Base-by-base conservation (phyloP, 345 rosid species). In the Gossypium australe region DNA sequence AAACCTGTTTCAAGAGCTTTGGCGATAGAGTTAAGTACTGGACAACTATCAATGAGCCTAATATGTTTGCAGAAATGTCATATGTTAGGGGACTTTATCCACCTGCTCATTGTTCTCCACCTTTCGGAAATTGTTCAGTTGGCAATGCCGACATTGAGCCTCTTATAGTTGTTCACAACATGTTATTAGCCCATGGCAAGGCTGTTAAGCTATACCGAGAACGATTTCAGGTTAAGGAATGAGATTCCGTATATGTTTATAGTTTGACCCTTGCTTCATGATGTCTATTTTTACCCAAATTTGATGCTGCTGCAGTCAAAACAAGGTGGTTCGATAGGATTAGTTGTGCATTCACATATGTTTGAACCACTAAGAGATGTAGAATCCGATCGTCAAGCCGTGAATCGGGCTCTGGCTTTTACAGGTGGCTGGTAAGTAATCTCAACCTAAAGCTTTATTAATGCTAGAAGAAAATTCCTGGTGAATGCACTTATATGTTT, bases 61-160 rank as follows among this genome's bases (percentile, higher is more conserved):
- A 80, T 67, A n/a, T 80, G 12, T 77, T 78, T 11, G 63, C 67
- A 3, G 85, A 83, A 5, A 75, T 86, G 79, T 78, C 82, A 2
- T 86, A 83, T 60, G 41, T 78, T 0, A 74, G 77, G 72, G 84
- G 89, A 49, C 2, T 41, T 25, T 82, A 74, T 71, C 84, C 85
- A 22, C 89, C 89, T 9, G 76, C 56, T 52, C 86, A 34, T 60
- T 84, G 87, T 51, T 82, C 85, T 0, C 57, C 22, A 0, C 89
- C 87, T 16, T 86, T 86, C 56, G 86, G 85, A 49, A 80, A 78
- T 51, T 83, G 89, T 57, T 77, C 87, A 0, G 71, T 2, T 53
- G 89, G 89, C 7, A 80, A 86, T 68, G 82, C 87, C 27, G 84
- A 84, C 41, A 9, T 27, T 9, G 85, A 86, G 49, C 85, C 87